Base-by-base conservation (phyloP, 2,329 filamentous ascomycete genomes). In the Pestalotiopsis sp. region DNA sequence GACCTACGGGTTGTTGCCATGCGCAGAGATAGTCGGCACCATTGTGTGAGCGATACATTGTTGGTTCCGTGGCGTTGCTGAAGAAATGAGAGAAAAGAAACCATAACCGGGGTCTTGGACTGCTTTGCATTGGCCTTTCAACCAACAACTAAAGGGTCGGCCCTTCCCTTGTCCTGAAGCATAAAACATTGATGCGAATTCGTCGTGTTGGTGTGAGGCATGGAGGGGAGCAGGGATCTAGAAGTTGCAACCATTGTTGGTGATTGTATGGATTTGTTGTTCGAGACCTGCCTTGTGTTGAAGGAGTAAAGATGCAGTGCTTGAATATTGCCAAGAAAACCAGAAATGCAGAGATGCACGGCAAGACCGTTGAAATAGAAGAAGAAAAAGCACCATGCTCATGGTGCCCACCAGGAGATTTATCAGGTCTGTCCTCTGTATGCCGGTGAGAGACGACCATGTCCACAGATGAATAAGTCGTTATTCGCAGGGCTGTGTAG, bases 61-160 rank as follows among this genome's bases (percentile, higher is more conserved):
- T 72, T 71, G 70, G 70, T 49, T 68, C 69, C 60, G 52, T 41
- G 36, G 31, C 39, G 23, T 38, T 38, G 52, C n/a, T 66, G 25
- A 56, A 66, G 45, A 57, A 66, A 52, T 52, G 23, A n/a, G 45
- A n/a, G 11, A n/a, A 52, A 52, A n/a, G 45, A n/a, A 52, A n/a
- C 17, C 20, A n/a, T 20, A 58, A 58, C 6, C 31, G 38, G 38
- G 64, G 45, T 20, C 52, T 58, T 25, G 59, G 4, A 14, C 56
- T 13, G 36, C 20, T 49, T 2, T 39, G 41, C 13, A 14, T 39
- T 75, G 71, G 72, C 72, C 71, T 72, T 70, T 69, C 66, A 65
- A 64, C 66, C 70, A 57, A 70, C 68, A 70, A 68, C 67, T 70
- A 71, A 67, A 71, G 74, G 72, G 67, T 70, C 70, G 73, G 72